Conservation (phyloP, 2,329 filamentous ascomycete species). For the Colletotrichum lentis region DNA sequence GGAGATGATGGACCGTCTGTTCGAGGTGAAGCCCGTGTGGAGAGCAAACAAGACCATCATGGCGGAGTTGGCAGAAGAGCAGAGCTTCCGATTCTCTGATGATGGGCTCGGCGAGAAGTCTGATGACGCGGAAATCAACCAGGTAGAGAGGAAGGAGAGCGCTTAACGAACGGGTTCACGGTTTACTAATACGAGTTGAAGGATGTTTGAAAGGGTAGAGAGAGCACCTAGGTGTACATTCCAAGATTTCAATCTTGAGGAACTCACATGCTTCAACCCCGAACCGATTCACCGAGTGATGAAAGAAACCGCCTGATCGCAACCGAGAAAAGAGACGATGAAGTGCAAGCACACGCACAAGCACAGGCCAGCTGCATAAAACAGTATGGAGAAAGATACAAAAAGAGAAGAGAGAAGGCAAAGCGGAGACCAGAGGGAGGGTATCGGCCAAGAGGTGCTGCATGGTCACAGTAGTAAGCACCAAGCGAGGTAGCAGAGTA, state of each 20-base stretch:
- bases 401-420: not conserved
- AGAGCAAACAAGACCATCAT: slow-evolving; percentile 56
- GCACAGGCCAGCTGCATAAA: not conserved
- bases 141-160: slow-evolving; percentile 39
- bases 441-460: not conserved
- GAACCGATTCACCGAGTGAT: slow-evolving; percentile 24
- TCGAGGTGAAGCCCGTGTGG: slow-evolving; percentile 57
- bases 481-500: too few relatives aligned
- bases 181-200: slow-evolving; percentile 36
- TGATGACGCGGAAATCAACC: slow-evolving; percentile 36
- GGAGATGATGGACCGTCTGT: slow-evolving; percentile 71
- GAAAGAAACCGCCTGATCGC: not conserved
- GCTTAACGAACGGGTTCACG: slow-evolving; percentile 26
- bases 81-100: slow-evolving; percentile 46
- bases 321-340: not conserved
- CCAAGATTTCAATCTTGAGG: slow-evolving; percentile 25
- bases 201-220: slow-evolving; percentile 25
- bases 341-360: not conserved
- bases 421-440: not conserved
- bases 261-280: slow-evolving; percentile 20
- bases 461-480: not conserved
- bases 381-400: not conserved
- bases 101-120: slow-evolving; percentile 44
- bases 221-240: slow-evolving; percentile 2
- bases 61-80: slow-evolving; percentile 52